Evolutionary conservation across 495 filamentous ascomycete genomes (phyloP).

Genomic region (Daldinia grandis): DNA sequence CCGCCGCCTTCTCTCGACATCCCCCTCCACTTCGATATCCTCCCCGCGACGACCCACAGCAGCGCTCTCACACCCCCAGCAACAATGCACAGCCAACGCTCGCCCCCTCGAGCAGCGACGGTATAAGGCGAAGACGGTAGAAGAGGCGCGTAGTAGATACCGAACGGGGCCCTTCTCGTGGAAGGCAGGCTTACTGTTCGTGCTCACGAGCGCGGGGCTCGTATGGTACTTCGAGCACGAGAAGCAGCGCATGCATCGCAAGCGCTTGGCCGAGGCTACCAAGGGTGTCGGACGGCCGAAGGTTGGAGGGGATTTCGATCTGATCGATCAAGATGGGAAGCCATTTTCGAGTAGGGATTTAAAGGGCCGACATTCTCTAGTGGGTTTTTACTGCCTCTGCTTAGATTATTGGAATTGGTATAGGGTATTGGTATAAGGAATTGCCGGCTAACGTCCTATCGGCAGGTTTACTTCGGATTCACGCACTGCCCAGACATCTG

Average conservation of each 20-base stretch:
- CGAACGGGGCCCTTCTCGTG: conserved; percentile 81
- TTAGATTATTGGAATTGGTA: background rate
- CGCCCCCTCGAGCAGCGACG: conserved; percentile 33
- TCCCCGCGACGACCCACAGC: conserved; percentile 23
- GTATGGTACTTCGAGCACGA: conserved; percentile 90
- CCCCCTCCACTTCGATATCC: conserved; percentile 11
- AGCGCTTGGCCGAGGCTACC: conserved; percentile 84
- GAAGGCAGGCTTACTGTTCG: conserved; percentile 87
- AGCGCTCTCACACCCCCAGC: conserved; percentile 2
- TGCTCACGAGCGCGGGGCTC: conserved; percentile 76
- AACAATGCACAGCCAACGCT: background rate
- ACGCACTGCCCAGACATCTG: conserved; percentile 98
- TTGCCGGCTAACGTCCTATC: background rate
- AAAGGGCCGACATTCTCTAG: conserved; percentile 84
- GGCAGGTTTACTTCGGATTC: conserved; percentile 93
- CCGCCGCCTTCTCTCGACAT: conserved; percentile 40
- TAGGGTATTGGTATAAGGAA: background rate
- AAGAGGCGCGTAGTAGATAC: conserved; percentile 63
- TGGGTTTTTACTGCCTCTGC: conserved; percentile 42
- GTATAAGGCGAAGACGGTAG: conserved; percentile 60
- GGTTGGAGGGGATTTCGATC: conserved; percentile 85
- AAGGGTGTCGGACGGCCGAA: conserved; percentile 94
- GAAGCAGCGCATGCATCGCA: conserved; percentile 85
- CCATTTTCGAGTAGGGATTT: conserved; percentile 78
- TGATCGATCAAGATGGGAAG: conserved; percentile 83